Base-by-base conservation (phyloP, 129 eudicot species). In the Centaurea solstitialis region DNA sequence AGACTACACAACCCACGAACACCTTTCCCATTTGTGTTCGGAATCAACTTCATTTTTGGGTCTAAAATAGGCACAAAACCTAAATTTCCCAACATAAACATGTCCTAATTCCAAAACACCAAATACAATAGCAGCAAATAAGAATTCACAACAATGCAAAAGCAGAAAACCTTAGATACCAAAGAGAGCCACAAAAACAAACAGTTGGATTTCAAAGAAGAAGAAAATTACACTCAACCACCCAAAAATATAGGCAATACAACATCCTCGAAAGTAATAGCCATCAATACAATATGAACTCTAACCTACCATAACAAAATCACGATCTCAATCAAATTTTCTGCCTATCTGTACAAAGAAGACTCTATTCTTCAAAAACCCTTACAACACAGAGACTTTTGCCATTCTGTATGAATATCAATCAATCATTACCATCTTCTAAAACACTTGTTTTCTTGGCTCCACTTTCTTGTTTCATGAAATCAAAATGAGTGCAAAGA, bases 341-440 rank as follows among this genome's bases (percentile, higher is more conserved):
- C 69, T 77, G 9, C 67, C 74, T 72, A 72, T 76, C 28, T 77
- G 68, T 83, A 83, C 86, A 83, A n/a, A n/a, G n/a, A n/a, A 62
- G 77, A 77, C 77, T 76, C 82, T 70, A 18, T 43, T 80, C 88
- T 80, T 76, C 15, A 85, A 80, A 74, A 76, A 80, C 73, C 85
- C 1, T 57, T 81, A 65, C 13, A 74, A 30, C 72, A 40, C 50
- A 75, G 68, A 68, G 80, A 38, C 61, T 79, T 84, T 68, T 79
- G 80, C 82, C 82, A 72, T 47, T 76, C 20, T 53, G 13, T 76
- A 15, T 72, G 68, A 80, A 74, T 26, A 26, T 26, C 30, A 26
- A 26, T 41, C 57, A 72, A 78, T 41, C 43, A 43, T 80, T 64
- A 23, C 18, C 33, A 61, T 74, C 75, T 21, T 77, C 81, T 69